Percentiles rank a stretch among this genome's conserved stretches.
Conservation (phyloP, 176 grass and related monocot species). For the Oryza glumipatula region DNA sequence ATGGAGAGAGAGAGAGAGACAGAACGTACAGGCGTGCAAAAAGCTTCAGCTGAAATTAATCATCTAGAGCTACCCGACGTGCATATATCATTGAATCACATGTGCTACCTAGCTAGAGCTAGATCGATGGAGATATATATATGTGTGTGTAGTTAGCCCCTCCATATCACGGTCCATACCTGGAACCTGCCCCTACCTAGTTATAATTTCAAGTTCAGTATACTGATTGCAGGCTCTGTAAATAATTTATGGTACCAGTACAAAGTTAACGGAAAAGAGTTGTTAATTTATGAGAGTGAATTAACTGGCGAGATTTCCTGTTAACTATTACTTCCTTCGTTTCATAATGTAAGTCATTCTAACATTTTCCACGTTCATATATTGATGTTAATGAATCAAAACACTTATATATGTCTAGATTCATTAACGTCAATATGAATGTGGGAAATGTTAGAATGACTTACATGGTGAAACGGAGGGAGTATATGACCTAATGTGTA, state of each 20-base stretch:
- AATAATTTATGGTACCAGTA: neutral
- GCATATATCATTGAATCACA: constrained; percentile 23
- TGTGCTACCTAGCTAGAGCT: neutral
- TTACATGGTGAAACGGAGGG: too few species aligned
- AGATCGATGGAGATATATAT: neutral
- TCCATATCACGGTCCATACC: neutral
- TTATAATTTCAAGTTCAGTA: neutral
- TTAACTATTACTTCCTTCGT: too few species aligned
- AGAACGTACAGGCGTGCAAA: constrained; percentile 60
- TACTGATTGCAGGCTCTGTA: neutral
- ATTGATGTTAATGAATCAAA: too few species aligned
- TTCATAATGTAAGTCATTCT: too few species aligned
- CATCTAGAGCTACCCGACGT: neutral
- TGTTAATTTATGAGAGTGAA: neutral
- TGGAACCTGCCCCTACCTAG: neutral
- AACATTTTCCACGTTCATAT: too few species aligned
- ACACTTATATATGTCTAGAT: too few species aligned
- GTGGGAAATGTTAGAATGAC: too few species aligned
- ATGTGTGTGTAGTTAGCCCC: neutral
- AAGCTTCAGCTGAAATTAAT: constrained; percentile 26
- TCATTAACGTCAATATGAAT: too few species aligned
- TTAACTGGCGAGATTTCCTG: neutral
- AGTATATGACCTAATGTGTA: neutral
- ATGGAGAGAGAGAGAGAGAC: constrained; percentile 1
- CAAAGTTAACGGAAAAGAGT: too few species aligned